Evolutionary conservation across 139 green algal genomes (phyloP).

Genomic region (Haematococcus sp.): DNA sequence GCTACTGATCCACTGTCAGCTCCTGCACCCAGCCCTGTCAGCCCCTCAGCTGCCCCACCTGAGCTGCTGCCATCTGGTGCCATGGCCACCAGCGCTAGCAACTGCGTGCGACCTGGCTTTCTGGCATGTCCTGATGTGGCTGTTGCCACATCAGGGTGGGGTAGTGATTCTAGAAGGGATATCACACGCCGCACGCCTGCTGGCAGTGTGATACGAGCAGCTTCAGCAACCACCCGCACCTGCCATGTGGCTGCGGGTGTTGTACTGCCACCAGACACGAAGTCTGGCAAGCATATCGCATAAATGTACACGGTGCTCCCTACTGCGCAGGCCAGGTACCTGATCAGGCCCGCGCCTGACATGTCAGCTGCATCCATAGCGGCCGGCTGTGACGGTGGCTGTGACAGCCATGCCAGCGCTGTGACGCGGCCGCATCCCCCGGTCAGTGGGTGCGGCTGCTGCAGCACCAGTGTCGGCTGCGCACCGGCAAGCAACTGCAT

Average conservation of each 20-base stretch:
- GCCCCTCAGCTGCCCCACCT: no score
- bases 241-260: conserved; percentile 1
- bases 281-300: not conserved
- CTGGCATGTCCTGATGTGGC: not conserved
- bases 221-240: conserved; percentile 16
- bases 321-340: conserved; percentile 1
- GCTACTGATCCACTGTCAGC: not conserved
- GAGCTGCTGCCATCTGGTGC: not conserved
- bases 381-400: not conserved
- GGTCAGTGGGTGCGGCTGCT: not conserved
- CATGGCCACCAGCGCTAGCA: not conserved
- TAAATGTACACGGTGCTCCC: not conserved
- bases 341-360: not conserved
- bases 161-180: conserved; percentile 14
- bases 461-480: not conserved
- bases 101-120: not conserved
- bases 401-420: not conserved
- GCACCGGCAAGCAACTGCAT: no score
- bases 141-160: not conserved
- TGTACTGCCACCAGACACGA: not conserved
- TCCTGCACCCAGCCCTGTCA: no score
- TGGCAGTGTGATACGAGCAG: conserved; percentile 7
- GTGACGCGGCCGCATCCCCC: not conserved
- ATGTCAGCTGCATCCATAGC: not conserved
- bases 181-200: conserved; percentile 3